phyloP scores from a whole-genome alignment of 2,329 filamentous ascomycete genomes.

The Bipolaris cookei region DNA sequence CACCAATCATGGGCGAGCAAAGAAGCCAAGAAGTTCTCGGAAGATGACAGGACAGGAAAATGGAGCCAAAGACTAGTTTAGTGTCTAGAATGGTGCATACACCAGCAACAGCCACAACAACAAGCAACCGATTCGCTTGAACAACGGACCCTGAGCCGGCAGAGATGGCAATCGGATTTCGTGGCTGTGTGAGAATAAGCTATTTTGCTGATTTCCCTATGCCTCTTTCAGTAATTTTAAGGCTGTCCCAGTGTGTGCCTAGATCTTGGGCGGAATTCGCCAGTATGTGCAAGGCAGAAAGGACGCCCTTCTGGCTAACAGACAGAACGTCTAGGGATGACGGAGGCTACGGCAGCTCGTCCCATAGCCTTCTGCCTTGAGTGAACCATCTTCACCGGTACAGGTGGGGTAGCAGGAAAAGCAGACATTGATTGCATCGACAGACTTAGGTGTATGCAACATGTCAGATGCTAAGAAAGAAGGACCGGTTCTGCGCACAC shows the following conservation, averaged over 20 bases:
- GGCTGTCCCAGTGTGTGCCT: constrained; percentile 13
- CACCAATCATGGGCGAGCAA: constrained; percentile 7
- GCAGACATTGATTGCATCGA: constrained; percentile 12
- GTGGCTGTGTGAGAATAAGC: constrained; percentile 1
- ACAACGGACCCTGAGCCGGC: neutral
- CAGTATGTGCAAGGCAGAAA: constrained; percentile 23
- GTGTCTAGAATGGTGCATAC: constrained; percentile 17
- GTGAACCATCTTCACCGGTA: constrained; percentile 39
- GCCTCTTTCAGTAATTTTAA: neutral
- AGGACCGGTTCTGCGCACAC: constrained; percentile 18
- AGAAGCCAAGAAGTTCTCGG: constrained; percentile 5
- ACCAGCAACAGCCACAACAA: constrained; percentile 13
- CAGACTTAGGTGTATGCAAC: constrained; percentile 23
- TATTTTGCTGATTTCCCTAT: constrained; percentile 17
- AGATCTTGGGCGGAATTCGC: constrained; percentile 9
- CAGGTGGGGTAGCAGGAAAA: constrained; percentile 34
- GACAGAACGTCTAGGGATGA: constrained; percentile 15
- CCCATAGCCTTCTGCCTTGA: constrained; percentile 40
- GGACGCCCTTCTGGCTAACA: constrained; percentile 8
- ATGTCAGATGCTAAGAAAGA: constrained; percentile 31
- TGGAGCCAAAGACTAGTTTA: constrained; percentile 33
- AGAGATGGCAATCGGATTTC: neutral
- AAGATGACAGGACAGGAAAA: constrained; percentile 25
- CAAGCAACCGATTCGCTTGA: neutral
- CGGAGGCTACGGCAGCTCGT: constrained; percentile 21